phyloP scores from a whole-genome alignment of 202 grass and related monocot species.

The Hordeum pubiflorum region DNA sequence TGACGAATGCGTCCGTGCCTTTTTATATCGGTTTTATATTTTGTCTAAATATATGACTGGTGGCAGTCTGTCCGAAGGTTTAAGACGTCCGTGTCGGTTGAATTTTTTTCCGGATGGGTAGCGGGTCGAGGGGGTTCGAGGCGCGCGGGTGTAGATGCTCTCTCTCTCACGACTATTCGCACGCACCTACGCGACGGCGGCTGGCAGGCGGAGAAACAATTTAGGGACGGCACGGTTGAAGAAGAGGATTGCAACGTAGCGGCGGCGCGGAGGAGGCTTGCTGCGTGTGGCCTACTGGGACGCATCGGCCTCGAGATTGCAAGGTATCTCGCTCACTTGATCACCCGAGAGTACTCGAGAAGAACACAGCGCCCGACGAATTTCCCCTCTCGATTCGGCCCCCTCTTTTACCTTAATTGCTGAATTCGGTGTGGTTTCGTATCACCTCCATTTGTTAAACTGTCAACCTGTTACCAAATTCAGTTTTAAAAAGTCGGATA shows the following conservation, averaged over 20 bases:
- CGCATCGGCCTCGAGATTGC: neutral
- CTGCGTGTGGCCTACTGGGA: neutral
- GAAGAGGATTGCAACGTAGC: neutral
- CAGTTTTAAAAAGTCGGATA: neutral
- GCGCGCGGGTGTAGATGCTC: too few species aligned
- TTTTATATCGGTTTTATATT: too few species aligned
- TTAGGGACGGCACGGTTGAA: neutral
- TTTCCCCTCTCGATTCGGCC: neutral
- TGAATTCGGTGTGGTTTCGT: neutral
- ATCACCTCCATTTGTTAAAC: neutral
- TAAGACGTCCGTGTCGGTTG: too few species aligned
- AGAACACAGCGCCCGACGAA: neutral
- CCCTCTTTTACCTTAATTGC: neutral
- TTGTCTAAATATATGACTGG: too few species aligned
- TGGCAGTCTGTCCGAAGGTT: too few species aligned
- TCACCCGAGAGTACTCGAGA: neutral
- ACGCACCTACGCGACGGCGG: too few species aligned
- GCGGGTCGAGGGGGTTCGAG: too few species aligned
- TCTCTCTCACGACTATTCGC: too few species aligned
- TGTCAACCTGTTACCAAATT: neutral
- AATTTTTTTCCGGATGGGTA: too few species aligned
- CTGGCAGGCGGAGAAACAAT: neutral
- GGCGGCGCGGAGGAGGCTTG: neutral
- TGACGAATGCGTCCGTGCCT: too few species aligned
- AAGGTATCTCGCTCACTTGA: neutral